Evolutionary conservation across 495 filamentous ascomycete species (phyloP), one percentile per base, ranked within the genome.

Genomic region (Podospora sp.): DNA sequence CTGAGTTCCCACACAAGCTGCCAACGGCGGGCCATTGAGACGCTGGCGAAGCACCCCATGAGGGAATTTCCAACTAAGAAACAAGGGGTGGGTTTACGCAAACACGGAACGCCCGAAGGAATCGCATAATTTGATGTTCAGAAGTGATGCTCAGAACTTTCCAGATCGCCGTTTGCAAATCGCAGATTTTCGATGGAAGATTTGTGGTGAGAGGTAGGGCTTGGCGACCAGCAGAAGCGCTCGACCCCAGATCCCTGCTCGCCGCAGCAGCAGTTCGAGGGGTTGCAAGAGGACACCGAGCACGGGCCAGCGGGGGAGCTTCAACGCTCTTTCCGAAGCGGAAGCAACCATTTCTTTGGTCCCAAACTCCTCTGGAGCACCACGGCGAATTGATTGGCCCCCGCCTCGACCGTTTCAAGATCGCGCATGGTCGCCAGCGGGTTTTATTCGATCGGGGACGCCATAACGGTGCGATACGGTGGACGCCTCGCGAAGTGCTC

Each of bases 351-450:
- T 51, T 33, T 35, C 25, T 26, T 36, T 36, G 63, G 65, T n/a
- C 52, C 27, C 22, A 33, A 8, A 33, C 29, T 33, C 8, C 29
- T n/a, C 29, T 33, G 69, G n/a, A n/a, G n/a, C n/a, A n/a, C n/a
- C n/a, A n/a, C n/a, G n/a, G n/a, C n/a, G n/a, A n/a, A n/a, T 53
- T 66, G 59, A 70, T 70, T 69, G 69, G 68, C 65, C 61, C 65
- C 59, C 40, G 40, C 66, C 46, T 59, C 51, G 49, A 60, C 60
- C 63, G 61, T 63, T 63, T 63, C 61, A 63, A 35, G 61, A 53
- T 62, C 29, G 59, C n/a, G 36, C 59, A 62, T 0, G 59, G 26
- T 40, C 6, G 52, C 51, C n/a, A n/a, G 29, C 29, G 29, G 4
- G 52, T 58, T 40, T 62, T 62, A 46, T 62, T 12, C 49, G 22